Evolutionary conservation across 345 rosid genomes (phyloP).

Genomic region (Punica granatum): DNA sequence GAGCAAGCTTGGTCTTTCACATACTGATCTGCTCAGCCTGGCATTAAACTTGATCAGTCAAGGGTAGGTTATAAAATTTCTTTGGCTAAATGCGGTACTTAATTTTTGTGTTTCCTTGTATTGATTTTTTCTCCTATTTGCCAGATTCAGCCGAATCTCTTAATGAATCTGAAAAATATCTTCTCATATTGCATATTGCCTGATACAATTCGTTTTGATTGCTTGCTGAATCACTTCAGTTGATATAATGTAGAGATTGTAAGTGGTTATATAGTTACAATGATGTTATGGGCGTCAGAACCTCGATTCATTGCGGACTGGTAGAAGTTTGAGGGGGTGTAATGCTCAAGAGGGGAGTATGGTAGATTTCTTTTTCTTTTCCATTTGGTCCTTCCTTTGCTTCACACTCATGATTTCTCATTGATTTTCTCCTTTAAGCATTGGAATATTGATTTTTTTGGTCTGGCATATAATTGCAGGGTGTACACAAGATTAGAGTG

Average conservation of each 20-base stretch:
- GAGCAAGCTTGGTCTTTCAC: conserved; percentile 63
- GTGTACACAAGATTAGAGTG: conserved; percentile 57
- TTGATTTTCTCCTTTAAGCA: conserved; percentile 23
- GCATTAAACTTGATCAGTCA: conserved; percentile 69
- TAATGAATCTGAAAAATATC: neutral
- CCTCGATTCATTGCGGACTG: neutral
- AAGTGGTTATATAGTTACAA: neutral
- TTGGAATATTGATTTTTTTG: conserved; percentile 57
- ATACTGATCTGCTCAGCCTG: conserved; percentile 53
- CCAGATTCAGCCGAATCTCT: neutral
- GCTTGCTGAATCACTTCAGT: conserved; percentile 12
- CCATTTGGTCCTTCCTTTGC: conserved; percentile 3
- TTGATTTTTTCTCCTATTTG: neutral
- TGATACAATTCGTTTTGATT: conserved; percentile 4
- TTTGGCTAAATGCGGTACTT: neutral
- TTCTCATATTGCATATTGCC: neutral
- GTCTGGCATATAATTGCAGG: conserved; percentile 78
- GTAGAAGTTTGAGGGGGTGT: conserved; percentile 2
- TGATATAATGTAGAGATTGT: conserved; percentile 14
- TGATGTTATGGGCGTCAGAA: conserved; percentile 7
- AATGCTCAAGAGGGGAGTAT: conserved; percentile 6
- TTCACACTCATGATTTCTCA: conserved; percentile 18
- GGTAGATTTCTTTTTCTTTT: conserved; percentile 9
- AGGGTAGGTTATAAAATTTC: conserved; percentile 46
- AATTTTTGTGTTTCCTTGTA: neutral